Conservation (phyloP, 352 stramenopile species). For the Poterioochromonas sp. region DNA sequence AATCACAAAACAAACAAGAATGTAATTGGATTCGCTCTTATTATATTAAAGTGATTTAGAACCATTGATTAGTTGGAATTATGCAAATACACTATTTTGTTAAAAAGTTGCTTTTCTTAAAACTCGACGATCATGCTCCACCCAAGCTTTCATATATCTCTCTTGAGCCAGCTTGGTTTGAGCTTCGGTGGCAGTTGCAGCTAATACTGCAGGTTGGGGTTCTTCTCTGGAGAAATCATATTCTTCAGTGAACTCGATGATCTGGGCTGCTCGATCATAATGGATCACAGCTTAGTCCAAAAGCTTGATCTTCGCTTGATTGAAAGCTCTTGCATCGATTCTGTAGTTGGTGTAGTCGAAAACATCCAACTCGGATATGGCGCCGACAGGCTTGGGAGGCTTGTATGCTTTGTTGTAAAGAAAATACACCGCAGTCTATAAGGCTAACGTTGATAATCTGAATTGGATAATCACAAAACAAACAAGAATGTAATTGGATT, state of each 20-base stretch:
- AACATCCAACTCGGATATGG: constrained; percentile 12
- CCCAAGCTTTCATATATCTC: constrained; percentile 13
- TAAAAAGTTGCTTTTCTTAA: constrained; percentile 18
- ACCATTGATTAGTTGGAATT: constrained; percentile 15
- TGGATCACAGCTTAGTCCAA: constrained; percentile 2
- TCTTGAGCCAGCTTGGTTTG: not conserved
- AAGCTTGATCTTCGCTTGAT: constrained; percentile 14
- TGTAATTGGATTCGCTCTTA: constrained; percentile 14
- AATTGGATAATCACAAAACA: no score
- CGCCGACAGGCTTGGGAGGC: constrained; percentile 2
- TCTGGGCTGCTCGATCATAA: constrained; percentile 10
- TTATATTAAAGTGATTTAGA: constrained; percentile 16
- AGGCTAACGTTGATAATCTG: no score
- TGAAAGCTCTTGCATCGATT: constrained; percentile 13
- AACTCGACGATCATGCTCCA: constrained; percentile 10
- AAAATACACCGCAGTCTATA: no score
- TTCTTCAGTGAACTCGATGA: constrained; percentile 5
- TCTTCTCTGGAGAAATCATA: not conserved
- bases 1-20: constrained; percentile 17
- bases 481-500: no score
- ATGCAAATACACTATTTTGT: constrained; percentile 17
- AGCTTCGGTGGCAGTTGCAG: constrained; percentile 2
- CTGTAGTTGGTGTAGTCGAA: constrained; percentile 11
- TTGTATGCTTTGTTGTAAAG: constrained; percentile 3
- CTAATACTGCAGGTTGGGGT: constrained; percentile 5